These are phyloP conservation scores for Microcyclospora tardicrescens DNA, from an alignment of 2,329 filamentous ascomycete genomes.

Conservation along the genomic window DNA sequence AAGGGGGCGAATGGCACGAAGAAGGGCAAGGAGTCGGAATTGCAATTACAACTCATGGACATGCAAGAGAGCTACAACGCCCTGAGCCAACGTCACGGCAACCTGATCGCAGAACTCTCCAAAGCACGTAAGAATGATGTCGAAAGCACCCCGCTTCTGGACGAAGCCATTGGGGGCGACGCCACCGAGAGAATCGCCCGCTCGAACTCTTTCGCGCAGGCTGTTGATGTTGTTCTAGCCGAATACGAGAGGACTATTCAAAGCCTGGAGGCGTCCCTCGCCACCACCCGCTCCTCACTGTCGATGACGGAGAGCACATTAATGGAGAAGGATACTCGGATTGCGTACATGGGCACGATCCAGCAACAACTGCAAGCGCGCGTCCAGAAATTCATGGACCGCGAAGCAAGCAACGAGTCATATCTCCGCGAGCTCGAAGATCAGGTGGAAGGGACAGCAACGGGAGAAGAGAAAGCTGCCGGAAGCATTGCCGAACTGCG, in stretches of 20 bases:
- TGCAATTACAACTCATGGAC: slow-evolving; percentile 89
- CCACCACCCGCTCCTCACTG: slow-evolving; percentile 71
- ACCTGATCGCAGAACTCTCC: slow-evolving; percentile 84
- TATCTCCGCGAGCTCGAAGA: slow-evolving; percentile 87
- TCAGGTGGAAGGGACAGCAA: slow-evolving; percentile 79
- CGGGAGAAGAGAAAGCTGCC: slow-evolving; percentile 84
- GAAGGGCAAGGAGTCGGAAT: slow-evolving; percentile 57
- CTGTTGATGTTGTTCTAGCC: slow-evolving; percentile 87
- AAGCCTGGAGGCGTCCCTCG: slow-evolving; percentile 77
- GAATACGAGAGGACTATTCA: slow-evolving; percentile 99
- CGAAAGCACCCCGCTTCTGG: slow-evolving; percentile 44
- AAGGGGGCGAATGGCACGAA: background rate
- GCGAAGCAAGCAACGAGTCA: slow-evolving; percentile 79
- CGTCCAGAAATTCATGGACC: slow-evolving; percentile 84
- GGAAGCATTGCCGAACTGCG: slow-evolving; percentile 74
- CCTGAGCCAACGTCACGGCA: slow-evolving; percentile 86
- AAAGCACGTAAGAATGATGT: slow-evolving; percentile 58
- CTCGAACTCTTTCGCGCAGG: slow-evolving; percentile 90
- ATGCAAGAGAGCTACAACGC: slow-evolving; percentile 89
- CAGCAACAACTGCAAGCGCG: slow-evolving; percentile 79
- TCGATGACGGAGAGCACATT: slow-evolving; percentile 74
- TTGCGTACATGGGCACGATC: slow-evolving; percentile 83
- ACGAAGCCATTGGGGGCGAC: slow-evolving; percentile 57
- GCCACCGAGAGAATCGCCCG: slow-evolving; percentile 81
- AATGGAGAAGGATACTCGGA: slow-evolving; percentile 86